These are phyloP conservation scores for Phylloporus scabripes DNA, from an alignment of 768 basidiomycete genomes.

Conservation along the genomic window DNA sequence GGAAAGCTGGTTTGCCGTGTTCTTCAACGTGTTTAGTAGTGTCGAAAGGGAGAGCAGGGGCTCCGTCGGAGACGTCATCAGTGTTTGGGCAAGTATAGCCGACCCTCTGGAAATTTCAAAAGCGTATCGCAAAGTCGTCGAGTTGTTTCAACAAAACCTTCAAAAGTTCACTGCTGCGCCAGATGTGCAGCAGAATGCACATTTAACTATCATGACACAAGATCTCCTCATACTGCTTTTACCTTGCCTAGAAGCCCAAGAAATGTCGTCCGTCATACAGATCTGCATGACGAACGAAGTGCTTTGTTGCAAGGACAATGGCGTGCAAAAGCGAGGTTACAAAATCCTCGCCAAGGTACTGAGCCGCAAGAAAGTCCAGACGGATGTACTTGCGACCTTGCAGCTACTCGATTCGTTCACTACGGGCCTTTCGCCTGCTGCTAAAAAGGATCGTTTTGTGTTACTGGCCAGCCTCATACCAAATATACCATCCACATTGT, in stretches of 20 bases:
- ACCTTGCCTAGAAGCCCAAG: constrained; percentile 59
- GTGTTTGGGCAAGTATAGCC: constrained; percentile 79
- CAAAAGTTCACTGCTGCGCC: constrained; percentile 33
- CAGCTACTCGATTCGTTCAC: constrained; percentile 59
- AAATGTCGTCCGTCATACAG: constrained; percentile 60
- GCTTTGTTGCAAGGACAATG: constrained; percentile 73
- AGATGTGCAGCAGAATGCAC: constrained; percentile 33
- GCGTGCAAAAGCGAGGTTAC: constrained; percentile 93
- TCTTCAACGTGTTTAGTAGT: constrained; percentile 95
- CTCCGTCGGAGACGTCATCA: constrained; percentile 83
- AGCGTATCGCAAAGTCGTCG: constrained; percentile 74
- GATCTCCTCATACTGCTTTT: constrained; percentile 85
- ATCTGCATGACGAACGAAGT: constrained; percentile 65
- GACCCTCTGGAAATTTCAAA: constrained; percentile 72
- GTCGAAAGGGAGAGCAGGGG: constrained; percentile 69
- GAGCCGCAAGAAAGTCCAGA: constrained; percentile 53
- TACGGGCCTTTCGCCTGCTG: constrained; percentile 67
- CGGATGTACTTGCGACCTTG: constrained; percentile 56
- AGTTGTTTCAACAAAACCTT: constrained; percentile 64
- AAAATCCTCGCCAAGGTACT: constrained; percentile 74
- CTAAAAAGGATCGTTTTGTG: constrained; percentile 90
- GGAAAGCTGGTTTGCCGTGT: constrained; percentile 90
- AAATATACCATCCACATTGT: constrained; percentile 56
- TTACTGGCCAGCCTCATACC: constrained; percentile 68
- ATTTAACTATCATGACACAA: constrained; percentile 57